Evolutionary conservation across 768 basidiomycete genomes (phyloP), one percentile per base, ranked within the genome.

Genomic region (Lepiota subincarnata): DNA sequence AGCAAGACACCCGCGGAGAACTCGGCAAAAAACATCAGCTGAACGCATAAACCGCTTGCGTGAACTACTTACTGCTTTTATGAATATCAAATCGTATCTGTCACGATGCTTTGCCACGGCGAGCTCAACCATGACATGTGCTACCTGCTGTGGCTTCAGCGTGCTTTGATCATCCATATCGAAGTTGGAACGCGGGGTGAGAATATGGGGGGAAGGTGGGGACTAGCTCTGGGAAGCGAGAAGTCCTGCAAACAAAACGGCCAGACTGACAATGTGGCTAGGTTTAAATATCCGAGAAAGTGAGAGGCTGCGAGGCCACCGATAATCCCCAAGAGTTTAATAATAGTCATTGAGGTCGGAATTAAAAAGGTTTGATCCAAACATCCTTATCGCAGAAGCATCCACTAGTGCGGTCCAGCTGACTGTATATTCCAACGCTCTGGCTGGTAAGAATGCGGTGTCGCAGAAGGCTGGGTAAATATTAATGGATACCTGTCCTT

Each of bases 1-100:
- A 88, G 62, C 81, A 88, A 86, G 28, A 78, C 74, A 14, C 87
- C 87, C 24, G 86, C 87, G 53, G 81, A 68, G 46, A 87, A 77
- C 86, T 88, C 40, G n/a, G 5, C n/a, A 3, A 3, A 8, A 8
- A 48, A 14, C 6, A 36, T 39, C 41, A 31, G 19, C 7, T 18
- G 34, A 39, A 34, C 4, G 20, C 24, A 8, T n/a, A 24, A 37
- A 37, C 8, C 13, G 24, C 4, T 13, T 6, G 19, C 16, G 35
- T 42, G 31, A 26, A 31, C 1, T n/a, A 71, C 83, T 55, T 56
- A 87, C 87, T 4, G 86, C 83, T 66, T 89, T 89, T 55, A 84
- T 64, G 66, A 89, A 87, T 1, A 82, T 64, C 35, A 70, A 73
- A 44, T 83, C 80, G 53, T 74, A 77, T 2, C 83, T 80, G 39